Evolutionary conservation across 2,329 filamentous ascomycete species (phyloP), one percentile per base, ranked within the genome.

Genomic region (Fusarium musae): DNA sequence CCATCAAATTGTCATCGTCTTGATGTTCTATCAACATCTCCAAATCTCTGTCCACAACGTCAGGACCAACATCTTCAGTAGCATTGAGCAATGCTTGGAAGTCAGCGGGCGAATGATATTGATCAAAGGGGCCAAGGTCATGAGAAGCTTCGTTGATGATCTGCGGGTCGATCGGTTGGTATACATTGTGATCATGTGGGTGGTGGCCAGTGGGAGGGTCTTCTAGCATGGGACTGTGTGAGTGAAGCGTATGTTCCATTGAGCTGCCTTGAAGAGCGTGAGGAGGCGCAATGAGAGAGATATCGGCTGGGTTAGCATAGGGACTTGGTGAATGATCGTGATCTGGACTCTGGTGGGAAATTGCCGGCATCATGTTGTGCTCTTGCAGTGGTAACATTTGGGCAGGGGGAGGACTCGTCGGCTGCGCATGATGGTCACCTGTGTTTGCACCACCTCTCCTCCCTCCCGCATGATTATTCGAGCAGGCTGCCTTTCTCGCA

Each of bases 101-200:
- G 49, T 88, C 85, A 1, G 85, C 81, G 32, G 87, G 84, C 7
- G 83, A 76, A 62, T 83, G 79, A 72, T 83, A 82, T 54, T 84
- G 79, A 58, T 83, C 82, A 67, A 86, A 87, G 28, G 81, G 74
- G 50, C 76, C 78, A 63, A 84, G 72, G 63, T 80, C 78, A 53
- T 79, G 77, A 13, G 70, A 63, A 53, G 75, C 50, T n/a, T 78
- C 60, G 66, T 75, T 85, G 74, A 89, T 89, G 60, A 90, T 89
- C 73, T 88, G 87, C n/a, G 88, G 88, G 76, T 90, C 88, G 78
- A 90, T 89, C 32, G 87, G 88, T 59, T 89, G 86, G 77, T 87
- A 87, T 34, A 85, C 80, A 23, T 59, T 67, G 59, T 60, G 65
- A 32, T 77, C 66, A 39, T 76, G 71, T 16, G 62, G 78, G 39